Evolutionary conservation across 306 rosid genomes (phyloP).

Genomic region (Leucaena leucocephala): DNA sequence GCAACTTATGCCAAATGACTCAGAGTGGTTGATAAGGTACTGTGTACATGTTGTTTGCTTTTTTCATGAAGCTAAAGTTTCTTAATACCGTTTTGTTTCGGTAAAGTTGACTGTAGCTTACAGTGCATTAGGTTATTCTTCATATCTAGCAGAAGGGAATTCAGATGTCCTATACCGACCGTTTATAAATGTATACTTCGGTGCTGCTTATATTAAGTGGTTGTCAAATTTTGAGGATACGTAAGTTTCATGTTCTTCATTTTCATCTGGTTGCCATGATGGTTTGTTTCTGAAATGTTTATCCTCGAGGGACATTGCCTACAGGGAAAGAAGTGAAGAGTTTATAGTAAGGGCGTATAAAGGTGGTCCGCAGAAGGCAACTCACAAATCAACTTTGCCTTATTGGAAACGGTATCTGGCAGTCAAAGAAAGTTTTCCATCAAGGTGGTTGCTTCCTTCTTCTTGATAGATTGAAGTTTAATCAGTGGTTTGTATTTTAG

Average conservation of each 20-base stretch:
- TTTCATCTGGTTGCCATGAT: conserved; percentile 27
- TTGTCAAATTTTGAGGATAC: conserved; percentile 57
- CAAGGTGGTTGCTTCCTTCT: conserved; percentile 57
- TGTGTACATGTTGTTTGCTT: conserved; percentile 27
- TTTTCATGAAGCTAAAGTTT: conserved; percentile 17
- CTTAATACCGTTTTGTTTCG: conserved; percentile 29
- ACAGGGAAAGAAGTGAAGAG: conserved; percentile 88
- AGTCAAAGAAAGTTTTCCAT: conserved; percentile 71
- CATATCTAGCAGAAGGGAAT: conserved; percentile 50
- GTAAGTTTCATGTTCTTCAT: conserved; percentile 53
- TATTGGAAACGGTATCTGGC: conserved; percentile 77
- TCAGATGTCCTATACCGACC: conserved; percentile 57
- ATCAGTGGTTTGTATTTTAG: background rate
- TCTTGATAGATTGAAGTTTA: conserved; percentile 29
- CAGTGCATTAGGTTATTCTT: conserved; percentile 67
- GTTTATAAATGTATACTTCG: conserved; percentile 67
- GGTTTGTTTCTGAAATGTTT: conserved; percentile 24
- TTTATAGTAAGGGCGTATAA: conserved; percentile 79
- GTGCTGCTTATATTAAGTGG: conserved; percentile 85
- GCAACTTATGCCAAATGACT: conserved; percentile 67
- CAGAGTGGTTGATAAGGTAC: conserved; percentile 70
- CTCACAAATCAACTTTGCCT: conserved; percentile 74
- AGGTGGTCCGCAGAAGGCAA: conserved; percentile 84
- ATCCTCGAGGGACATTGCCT: conserved; percentile 32
- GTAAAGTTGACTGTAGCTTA: conserved; percentile 41